These are phyloP conservation scores for Colletotrichum plurivorum DNA, from an alignment of 2,329 filamentous ascomycete species.

Conservation along the genomic window DNA sequence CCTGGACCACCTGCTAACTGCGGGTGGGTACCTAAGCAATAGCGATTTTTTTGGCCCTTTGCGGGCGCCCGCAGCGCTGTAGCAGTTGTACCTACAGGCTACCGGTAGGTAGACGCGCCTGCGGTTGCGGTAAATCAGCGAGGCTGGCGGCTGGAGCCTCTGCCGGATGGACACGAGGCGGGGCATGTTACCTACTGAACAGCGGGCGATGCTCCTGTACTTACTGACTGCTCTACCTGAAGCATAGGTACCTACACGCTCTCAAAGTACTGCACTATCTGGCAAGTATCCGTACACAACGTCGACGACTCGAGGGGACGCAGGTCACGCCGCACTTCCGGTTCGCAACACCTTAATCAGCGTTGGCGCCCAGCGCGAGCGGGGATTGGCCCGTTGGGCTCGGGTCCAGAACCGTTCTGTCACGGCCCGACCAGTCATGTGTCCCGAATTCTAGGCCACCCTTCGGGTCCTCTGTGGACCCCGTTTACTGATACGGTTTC, in stretches of 20 bases:
- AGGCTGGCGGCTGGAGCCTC: conserved; percentile 26
- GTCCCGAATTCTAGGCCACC: conserved; percentile 3
- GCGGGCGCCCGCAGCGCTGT: too few relatives aligned
- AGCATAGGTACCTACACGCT: too few relatives aligned
- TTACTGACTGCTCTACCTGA: too few relatives aligned
- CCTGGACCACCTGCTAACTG: neutral
- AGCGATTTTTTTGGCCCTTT: too few relatives aligned
- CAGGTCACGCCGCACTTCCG: conserved; percentile 24
- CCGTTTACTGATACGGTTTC: conserved; percentile 3
- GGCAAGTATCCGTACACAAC: too few relatives aligned
- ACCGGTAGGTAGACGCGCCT: neutral
- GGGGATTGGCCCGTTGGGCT: conserved; percentile 6
- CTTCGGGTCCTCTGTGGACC: conserved; percentile 19
- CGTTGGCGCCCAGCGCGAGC: neutral
- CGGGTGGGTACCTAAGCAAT: neutral
- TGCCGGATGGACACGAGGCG: conserved; percentile 19
- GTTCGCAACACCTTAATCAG: neutral
- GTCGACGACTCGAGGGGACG: neutral
- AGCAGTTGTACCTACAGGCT: too few relatives aligned
- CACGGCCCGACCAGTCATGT: conserved; percentile 12
- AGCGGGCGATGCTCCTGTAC: too few relatives aligned
- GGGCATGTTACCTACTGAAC: neutral
- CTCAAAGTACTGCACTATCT: too few relatives aligned
- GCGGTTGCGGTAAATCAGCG: conserved; percentile 25
- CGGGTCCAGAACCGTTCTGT: conserved; percentile 24